phyloP scores from a whole-genome alignment of 345 rosid genomes.

The Lepidium aucheri region DNA sequence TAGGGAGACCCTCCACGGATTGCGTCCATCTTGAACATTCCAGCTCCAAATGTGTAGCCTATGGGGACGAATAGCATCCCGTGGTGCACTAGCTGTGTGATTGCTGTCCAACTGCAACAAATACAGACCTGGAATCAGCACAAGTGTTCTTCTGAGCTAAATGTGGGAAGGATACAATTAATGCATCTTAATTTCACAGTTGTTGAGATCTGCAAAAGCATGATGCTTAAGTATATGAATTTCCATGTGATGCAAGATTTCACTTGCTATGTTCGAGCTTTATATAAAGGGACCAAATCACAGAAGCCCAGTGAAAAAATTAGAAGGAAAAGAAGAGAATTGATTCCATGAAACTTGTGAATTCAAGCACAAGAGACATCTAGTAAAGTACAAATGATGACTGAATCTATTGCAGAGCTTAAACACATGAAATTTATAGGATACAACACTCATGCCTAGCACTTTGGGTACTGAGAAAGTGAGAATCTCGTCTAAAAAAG shows the following conservation, averaged over 20 bases:
- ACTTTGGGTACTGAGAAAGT: neutral
- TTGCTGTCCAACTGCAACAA: conserved; percentile 58
- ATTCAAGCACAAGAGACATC: neutral
- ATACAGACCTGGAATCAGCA: neutral
- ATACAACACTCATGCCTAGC: neutral
- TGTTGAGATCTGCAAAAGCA: neutral
- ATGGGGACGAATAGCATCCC: conserved; percentile 85
- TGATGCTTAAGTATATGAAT: neutral
- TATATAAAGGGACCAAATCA: neutral
- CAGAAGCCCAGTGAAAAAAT: neutral
- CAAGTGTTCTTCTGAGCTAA: neutral
- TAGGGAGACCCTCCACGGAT: conserved; percentile 71
- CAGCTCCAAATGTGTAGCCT: conserved; percentile 78
- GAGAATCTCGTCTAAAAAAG: neutral
- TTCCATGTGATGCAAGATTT: neutral
- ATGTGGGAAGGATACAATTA: neutral
- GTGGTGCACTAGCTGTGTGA: conserved; percentile 72
- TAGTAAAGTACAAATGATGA: neutral
- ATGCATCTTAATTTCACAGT: neutral
- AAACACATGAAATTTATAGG: neutral
- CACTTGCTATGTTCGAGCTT: neutral
- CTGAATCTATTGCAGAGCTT: neutral
- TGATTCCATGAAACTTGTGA: neutral
- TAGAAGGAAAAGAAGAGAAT: neutral
- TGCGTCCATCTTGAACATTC: conserved; percentile 74